phyloP scores from a whole-genome alignment of 345 rosid genomes.

The Eutrema japonicum region DNA sequence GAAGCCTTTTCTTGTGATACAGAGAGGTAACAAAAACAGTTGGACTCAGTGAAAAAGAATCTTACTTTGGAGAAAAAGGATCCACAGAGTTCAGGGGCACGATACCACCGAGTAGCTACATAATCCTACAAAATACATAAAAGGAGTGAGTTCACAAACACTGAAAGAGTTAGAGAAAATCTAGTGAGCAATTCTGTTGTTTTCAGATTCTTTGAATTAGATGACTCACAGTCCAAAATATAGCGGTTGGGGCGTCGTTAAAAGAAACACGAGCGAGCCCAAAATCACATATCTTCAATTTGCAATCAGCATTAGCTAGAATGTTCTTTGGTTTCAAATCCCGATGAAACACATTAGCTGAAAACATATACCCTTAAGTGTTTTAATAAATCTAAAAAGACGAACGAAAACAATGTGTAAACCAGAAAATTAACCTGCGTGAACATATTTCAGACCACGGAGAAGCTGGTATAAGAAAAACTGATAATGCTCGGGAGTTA shows the following conservation, averaged over 20 bases:
- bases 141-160: background rate
- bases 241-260: constrained; percentile 96
- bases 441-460: constrained; percentile 90
- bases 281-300: constrained; percentile 97
- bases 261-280: constrained; percentile 98
- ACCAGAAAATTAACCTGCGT: constrained; percentile 61
- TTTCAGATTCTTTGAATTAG: constrained; percentile 25
- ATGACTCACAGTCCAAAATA: constrained; percentile 92
- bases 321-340: constrained; percentile 98
- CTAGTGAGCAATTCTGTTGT: background rate
- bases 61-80: constrained; percentile 97
- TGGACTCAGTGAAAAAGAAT: background rate
- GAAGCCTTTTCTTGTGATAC: constrained; percentile 15
- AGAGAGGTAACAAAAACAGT: constrained; percentile 11
- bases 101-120: constrained; percentile 99
- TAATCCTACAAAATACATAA: constrained; percentile 65
- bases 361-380: constrained; percentile 32
- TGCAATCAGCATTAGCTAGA: constrained; percentile 99
- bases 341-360: constrained; percentile 96
- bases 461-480: constrained; percentile 98
- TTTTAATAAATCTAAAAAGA: constrained; percentile 8
- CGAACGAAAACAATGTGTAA: constrained; percentile 11
- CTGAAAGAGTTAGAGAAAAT: background rate
- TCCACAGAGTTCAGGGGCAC: constrained; percentile 99
- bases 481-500: constrained; percentile 95